These are phyloP conservation scores for Suillus subaureus DNA, from an alignment of 768 basidiomycete genomes.

Conservation along the genomic window DNA sequence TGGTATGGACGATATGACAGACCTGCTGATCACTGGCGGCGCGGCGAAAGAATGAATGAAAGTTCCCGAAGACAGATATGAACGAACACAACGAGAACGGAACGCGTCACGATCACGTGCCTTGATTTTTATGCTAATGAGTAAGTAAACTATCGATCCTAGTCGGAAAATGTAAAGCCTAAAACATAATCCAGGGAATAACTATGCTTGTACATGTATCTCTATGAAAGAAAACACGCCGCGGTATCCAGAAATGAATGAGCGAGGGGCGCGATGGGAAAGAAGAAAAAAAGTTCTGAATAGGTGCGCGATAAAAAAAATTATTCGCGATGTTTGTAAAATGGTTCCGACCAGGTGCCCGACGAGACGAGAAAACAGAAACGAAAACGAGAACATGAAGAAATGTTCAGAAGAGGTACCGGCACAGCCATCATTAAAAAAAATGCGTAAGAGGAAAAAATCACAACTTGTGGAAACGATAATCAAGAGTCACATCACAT, in stretches of 20 bases:
- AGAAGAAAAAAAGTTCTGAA: not conserved
- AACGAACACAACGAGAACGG: not conserved
- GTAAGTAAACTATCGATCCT: not conserved
- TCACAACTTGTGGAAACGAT: not conserved
- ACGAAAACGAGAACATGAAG: not conserved
- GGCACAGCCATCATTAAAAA: conserved; percentile 5
- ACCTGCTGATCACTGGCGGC: conserved; percentile 25
- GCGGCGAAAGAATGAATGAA: conserved; percentile 1
- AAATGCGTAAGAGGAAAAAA: not conserved
- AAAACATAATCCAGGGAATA: conserved; percentile 2
- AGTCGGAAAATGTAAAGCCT: not conserved
- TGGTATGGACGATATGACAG: conserved; percentile 19
- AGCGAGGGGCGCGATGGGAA: not conserved
- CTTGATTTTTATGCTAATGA: not conserved
- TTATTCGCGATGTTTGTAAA: not conserved
- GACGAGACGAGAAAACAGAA: not conserved
- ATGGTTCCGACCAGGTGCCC: not conserved
- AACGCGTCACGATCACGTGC: conserved; percentile 7
- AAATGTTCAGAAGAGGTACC: not conserved
- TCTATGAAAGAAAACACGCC: not conserved
- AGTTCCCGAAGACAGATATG: not conserved
- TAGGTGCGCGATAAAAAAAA: not conserved
- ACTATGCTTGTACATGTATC: conserved; percentile 1
- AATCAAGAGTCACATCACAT: conserved; percentile 33
- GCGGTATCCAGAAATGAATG: not conserved